A percentile compares a stretch with the other conserved stretches of the same genome.
These are phyloP conservation scores for Nasturtium officinale DNA, from an alignment of 345 rosid genomes.

Conservation along the genomic window DNA sequence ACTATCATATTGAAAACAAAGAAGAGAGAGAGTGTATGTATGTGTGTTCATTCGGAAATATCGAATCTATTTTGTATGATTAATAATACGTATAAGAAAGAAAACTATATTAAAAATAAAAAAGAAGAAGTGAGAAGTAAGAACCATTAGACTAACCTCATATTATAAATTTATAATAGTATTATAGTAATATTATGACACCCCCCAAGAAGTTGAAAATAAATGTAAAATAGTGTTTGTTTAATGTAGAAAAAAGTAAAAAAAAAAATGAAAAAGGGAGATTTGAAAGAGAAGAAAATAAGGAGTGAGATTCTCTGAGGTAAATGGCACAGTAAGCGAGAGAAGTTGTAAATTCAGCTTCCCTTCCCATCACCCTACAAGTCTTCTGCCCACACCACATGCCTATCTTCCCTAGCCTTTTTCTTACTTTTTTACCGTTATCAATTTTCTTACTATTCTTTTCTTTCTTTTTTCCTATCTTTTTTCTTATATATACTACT, in stretches of 20 bases:
- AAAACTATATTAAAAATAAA: neutral
- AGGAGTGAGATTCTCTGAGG: slow-evolving; percentile 25
- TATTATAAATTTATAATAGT: too few relatives aligned
- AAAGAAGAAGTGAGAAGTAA: neutral
- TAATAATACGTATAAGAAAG: neutral
- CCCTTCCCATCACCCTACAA: slow-evolving; percentile 31
- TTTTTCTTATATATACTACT: too few relatives aligned
- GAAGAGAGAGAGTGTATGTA: neutral
- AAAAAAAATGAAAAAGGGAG: neutral
- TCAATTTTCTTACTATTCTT: neutral
- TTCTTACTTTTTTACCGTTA: slow-evolving; percentile 41
- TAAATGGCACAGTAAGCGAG: slow-evolving; percentile 27
- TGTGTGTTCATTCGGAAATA: neutral
- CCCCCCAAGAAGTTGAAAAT: neutral
- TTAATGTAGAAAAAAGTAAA: neutral
- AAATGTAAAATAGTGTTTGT: neutral
- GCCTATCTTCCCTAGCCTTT: slow-evolving; percentile 36
- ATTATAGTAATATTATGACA: too few relatives aligned
- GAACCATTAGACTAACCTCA: neutral
- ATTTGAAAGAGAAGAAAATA: slow-evolving; percentile 11
- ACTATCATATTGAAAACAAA: slow-evolving; percentile 15
- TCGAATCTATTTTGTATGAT: neutral
- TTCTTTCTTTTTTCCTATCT: too few relatives aligned
- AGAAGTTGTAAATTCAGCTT: slow-evolving; percentile 26
- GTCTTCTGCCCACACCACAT: slow-evolving; percentile 35